Base-by-base conservation (phyloP, 1,284 basidiomycete species). In the Apiotrichum gracile region DNA sequence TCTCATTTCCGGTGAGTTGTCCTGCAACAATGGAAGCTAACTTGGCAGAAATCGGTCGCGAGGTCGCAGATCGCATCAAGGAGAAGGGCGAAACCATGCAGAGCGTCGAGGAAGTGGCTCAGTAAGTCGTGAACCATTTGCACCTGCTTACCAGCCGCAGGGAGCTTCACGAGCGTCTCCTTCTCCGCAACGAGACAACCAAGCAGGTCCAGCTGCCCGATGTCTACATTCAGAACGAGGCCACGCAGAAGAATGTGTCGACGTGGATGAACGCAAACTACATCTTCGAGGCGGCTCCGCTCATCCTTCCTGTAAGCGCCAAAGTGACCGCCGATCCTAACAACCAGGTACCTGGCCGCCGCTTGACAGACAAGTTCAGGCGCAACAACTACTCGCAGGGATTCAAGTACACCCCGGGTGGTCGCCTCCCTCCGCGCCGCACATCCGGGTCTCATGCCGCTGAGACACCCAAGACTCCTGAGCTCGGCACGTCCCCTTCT, bases 141-240 rank as follows among this genome's bases (percentile, higher is more conserved):
- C 12, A 2, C 9, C 31, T 29, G 24, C 54, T 46, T 5, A 34
- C 48, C 22, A 13, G n/a, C n/a, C n/a, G 5, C 43, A 72, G 71
- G 48, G 74, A 75, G 57, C 79, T 97, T 26, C 94, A 97, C 72
- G 91, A 97, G 72, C 86, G 86, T 62, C 78, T 98, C 4, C 76
- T 94, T 16, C 79, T 97, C 40, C 82, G 96, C 56, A 97, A 97
- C 65, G 94, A 97, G 74, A 92, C 84, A 76, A 97, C 93, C 51
- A 97, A 96, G 79, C 91, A 92, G 61, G 85, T 98, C 41, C 85
- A 91, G 57, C 87, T 99, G 56, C 93, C 97, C 69, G 93, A 90
- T 66, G 97, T 99, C 65, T 97, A 94, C 77, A 86, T 86, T 61
- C 88, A 92, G 19, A 86, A 85, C 4, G 84, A 86, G 39, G 91